A percentile compares a stretch with the other conserved stretches of the same genome.
Conservation (phyloP, 164 flowering plant species). For the grape (Vitis vinifera) region DNA sequence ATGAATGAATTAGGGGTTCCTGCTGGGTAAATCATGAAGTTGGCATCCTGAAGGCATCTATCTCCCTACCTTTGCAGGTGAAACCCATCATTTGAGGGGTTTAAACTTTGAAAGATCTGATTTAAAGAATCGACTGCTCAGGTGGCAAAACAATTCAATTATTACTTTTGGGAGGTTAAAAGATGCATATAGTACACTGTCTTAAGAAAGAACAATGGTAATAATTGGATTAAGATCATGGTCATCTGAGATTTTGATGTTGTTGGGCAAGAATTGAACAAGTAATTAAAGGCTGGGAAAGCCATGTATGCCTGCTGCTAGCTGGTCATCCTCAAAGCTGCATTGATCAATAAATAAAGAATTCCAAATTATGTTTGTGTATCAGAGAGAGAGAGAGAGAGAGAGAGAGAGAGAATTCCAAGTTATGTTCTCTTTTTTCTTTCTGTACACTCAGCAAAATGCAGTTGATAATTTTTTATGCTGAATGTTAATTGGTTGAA, state of each 20-base stretch:
- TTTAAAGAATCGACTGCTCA: neutral
- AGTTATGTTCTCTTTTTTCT: no score
- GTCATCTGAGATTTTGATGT: no score
- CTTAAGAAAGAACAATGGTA: no score
- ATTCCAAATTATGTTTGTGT: neutral
- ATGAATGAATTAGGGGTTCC: neutral
- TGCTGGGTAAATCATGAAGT: constrained; percentile 2
- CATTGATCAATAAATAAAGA: neutral
- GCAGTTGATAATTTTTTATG: neutral
- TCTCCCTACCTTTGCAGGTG: neutral
- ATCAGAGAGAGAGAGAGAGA: neutral
- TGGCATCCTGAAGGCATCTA: neutral
- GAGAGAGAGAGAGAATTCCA: no score
- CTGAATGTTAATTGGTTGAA: no score
- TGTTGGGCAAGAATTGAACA: no score
- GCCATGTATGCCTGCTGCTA: neutral
- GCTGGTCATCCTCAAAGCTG: neutral
- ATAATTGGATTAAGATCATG: no score
- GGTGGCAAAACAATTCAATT: no score
- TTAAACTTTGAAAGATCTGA: neutral
- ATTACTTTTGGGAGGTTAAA: no score
- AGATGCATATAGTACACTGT: no score
- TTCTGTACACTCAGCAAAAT: neutral
- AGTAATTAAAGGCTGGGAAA: neutral
- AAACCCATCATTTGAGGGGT: neutral